Percentiles rank a stretch among this genome's conserved stretches.
Conservation (phyloP, 2,329 filamentous ascomycete genomes). For the Lachnellula suecica region DNA sequence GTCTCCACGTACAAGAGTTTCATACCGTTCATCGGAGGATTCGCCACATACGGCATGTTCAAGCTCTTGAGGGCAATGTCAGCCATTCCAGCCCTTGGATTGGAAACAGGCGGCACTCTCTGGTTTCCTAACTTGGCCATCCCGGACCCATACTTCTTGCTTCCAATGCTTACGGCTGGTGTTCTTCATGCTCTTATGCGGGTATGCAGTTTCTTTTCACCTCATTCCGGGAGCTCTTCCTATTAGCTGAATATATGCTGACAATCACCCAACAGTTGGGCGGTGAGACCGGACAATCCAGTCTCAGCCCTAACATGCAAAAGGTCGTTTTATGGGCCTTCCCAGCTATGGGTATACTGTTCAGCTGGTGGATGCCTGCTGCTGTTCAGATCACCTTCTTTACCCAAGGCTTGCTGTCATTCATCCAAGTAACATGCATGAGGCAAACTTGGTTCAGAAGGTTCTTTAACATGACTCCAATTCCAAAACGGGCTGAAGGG, state of each 20-base stretch:
- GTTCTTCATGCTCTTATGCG: constrained; percentile 43
- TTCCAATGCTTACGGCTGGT: constrained; percentile 68
- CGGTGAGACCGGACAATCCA: constrained; percentile 46
- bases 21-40: constrained; percentile 60
- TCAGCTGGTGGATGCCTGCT: constrained; percentile 49
- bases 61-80: constrained; percentile 73
- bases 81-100: constrained; percentile 73
- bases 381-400: constrained; percentile 65
- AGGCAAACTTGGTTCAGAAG: constrained; percentile 39
- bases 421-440: constrained; percentile 45
- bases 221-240: neutral
- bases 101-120: constrained; percentile 67
- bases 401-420: constrained; percentile 37
- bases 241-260: neutral
- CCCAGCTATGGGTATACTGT: constrained; percentile 49
- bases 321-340: constrained; percentile 46
- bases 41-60: constrained; percentile 80
- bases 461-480: constrained; percentile 36
- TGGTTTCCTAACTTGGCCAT: constrained; percentile 81
- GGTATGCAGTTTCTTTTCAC: constrained; percentile 24
- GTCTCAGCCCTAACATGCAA: constrained; percentile 33
- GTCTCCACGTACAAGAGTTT: constrained; percentile 51
- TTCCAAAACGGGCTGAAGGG: constrained; percentile 10
- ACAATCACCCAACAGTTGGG: constrained; percentile 38
- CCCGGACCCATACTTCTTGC: constrained; percentile 73